Conservation (phyloP, 768 basidiomycete genomes). For the Cystobasidium onofrii region DNA sequence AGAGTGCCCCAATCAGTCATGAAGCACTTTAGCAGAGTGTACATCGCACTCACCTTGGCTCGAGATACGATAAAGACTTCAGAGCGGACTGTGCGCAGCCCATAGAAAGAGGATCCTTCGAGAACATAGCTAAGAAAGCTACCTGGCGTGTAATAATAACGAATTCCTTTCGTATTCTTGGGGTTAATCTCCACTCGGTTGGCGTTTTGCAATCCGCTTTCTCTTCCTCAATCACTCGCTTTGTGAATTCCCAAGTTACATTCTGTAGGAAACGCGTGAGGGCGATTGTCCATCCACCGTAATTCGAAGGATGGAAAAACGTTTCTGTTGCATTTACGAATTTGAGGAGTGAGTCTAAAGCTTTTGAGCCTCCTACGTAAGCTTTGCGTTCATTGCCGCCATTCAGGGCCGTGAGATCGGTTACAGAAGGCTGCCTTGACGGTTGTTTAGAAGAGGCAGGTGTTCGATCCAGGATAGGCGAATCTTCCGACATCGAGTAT, state of each 20-base stretch:
- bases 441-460: slow-evolving; percentile 52
- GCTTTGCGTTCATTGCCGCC: neutral
- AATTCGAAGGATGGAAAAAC: slow-evolving; percentile 85
- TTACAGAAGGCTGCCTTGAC: slow-evolving; percentile 43
- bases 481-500: slow-evolving; percentile 80
- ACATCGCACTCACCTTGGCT: slow-evolving; percentile 50
- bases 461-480: slow-evolving; percentile 52
- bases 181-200: slow-evolving; percentile 65
- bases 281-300: slow-evolving; percentile 66
- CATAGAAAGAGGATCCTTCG: slow-evolving; percentile 66
- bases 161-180: slow-evolving; percentile 69
- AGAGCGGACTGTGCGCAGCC: slow-evolving; percentile 68
- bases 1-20: neutral
- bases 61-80: slow-evolving; percentile 67
- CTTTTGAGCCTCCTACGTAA: slow-evolving; percentile 65
- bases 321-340: slow-evolving; percentile 78
- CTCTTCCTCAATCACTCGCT: slow-evolving; percentile 64
- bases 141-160: slow-evolving; percentile 74
- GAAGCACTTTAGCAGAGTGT: neutral
- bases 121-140: slow-evolving; percentile 80
- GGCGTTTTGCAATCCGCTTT: slow-evolving; percentile 73
- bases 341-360: slow-evolving; percentile 74
- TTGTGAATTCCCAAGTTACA: slow-evolving; percentile 63
- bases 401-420: slow-evolving; percentile 28
- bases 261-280: slow-evolving; percentile 62